Evolutionary conservation across 2,329 filamentous ascomycete species (phyloP), one percentile per base, ranked within the genome.

Genomic region (Penicillium sp.): DNA sequence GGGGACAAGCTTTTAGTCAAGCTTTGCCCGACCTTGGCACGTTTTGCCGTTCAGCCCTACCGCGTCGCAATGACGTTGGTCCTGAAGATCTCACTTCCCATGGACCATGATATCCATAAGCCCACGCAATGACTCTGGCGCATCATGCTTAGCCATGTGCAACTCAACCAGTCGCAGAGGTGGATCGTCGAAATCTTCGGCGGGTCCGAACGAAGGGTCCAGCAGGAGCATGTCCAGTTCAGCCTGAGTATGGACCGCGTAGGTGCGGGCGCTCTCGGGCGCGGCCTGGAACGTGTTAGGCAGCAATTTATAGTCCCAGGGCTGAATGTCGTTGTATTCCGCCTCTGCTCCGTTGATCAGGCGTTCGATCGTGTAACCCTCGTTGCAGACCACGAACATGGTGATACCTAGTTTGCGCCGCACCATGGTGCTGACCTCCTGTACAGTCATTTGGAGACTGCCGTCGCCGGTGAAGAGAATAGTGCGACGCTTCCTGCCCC

Each of bases 381-480:
- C 84, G 70, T 93, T 93, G 79, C 88, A 89, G 59, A 94, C 87
- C 56, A 92, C 80, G 69, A 94, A 87, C 78, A 94, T 86, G 66
- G 90, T 92, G 16, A 88, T 82, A 55, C 86, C 84, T 46, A 94
- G 76, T 13, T 81, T 79, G 54, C 88, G 84, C 18, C 86, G 82
- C 58, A 95, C 83, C 81, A 94, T 92, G 8, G 89, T 93, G 69
- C 84, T 88, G 59, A 94, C 72, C 72, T 93, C 90, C 68, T 95
- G 90, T 0, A 82, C 88, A 0, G 89, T 93, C 54, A 94, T 79
- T 71, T 95, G 90, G 75, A 95, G 87, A 49, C 86, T 89, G 18
- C 91, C 91, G 65, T 96, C 91, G n/a, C 91, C 90, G 9, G 90
- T 89, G 67, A 94, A 90, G 34, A 94, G 78, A 43, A 96, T 86